Evolutionary conservation across 805 yeast genomes (phyloP).

Genomic region (Candida krabiensis): DNA sequence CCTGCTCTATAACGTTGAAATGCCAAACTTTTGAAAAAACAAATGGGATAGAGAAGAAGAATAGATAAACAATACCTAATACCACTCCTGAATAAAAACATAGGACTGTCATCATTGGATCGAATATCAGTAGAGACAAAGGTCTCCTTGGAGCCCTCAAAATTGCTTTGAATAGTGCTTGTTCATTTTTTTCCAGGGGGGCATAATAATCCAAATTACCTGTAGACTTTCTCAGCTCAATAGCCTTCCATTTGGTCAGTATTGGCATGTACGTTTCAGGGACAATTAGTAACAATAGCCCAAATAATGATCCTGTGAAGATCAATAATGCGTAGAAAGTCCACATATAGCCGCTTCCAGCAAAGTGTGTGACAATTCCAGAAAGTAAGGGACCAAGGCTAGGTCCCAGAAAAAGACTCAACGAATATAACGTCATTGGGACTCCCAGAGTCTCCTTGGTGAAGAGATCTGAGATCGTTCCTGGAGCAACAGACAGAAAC

Average conservation of each 20-base stretch:
- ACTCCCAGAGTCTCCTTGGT: slow-evolving; percentile 58
- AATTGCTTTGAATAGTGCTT: slow-evolving; percentile 39
- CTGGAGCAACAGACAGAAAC: slow-evolving; percentile 76
- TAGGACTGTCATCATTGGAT: slow-evolving; percentile 55
- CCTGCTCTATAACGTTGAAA: slow-evolving; percentile 54
- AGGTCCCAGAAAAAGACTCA: slow-evolving; percentile 71
- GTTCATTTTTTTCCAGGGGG: slow-evolving; percentile 39
- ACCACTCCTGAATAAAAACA: slow-evolving; percentile 58
- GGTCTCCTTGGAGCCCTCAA: slow-evolving; percentile 52
- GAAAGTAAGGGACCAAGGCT: slow-evolving; percentile 64
- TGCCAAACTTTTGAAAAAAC: slow-evolving; percentile 53
- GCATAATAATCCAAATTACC: slow-evolving; percentile 40
- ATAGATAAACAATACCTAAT: slow-evolving; percentile 62
- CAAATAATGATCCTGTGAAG: slow-evolving; percentile 38
- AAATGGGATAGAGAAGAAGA: slow-evolving; percentile 65
- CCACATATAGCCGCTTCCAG: slow-evolving; percentile 61
- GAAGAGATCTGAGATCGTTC: slow-evolving; percentile 72
- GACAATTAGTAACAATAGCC: slow-evolving; percentile 26
- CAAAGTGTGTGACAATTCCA: slow-evolving; percentile 59
- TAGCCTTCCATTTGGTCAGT: slow-evolving; percentile 51
- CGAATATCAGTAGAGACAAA: slow-evolving; percentile 43
- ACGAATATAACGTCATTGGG: slow-evolving; percentile 66
- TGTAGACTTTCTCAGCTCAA: slow-evolving; percentile 43
- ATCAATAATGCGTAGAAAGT: slow-evolving; percentile 62
- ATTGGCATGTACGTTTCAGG: slow-evolving; percentile 53